Base-by-base conservation (phyloP, 1,284 basidiomycete species). In the Microbotryum violaceum region DNA sequence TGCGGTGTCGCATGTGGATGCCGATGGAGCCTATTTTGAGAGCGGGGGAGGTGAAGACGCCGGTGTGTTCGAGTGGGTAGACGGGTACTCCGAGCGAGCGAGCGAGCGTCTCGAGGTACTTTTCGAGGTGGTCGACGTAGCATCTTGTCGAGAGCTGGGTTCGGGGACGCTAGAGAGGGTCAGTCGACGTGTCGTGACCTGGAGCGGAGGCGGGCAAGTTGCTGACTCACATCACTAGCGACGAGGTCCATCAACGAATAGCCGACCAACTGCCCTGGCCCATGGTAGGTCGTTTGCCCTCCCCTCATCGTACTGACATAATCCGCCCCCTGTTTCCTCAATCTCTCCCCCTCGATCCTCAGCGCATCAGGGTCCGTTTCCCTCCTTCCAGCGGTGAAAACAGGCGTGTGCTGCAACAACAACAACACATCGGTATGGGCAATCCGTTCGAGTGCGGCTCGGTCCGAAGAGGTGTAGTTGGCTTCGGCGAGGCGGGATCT, bases 241-340 rank as follows among this genome's bases (percentile, higher is more conserved):
- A 78, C 80, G 20, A 97, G 80, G 76, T 98, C 92, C 50, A 97
- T 79, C 56, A 97, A 82, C 1, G 92, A 91, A 73, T 99, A 99
- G 42, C 91, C 96, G 16, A 97, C 89, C 65, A 99, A 80, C 76
- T 99, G 96, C 3, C 96, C 96, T 0, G 94, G 94, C 0, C 96
- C 96, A 75, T 99, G 96, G 75, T 91, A 99, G 2, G 96, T 99
- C 60, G 92, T 82, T 75, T 97, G 86, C 2, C 94, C 94, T 12
- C 94, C 94, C 62, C 96, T 82, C 65, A 85, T 82, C 2, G 92
- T 87, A 42, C 83, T 78, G 47, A 88, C 82, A 73, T 94, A 94
- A 72, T 94, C 90, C 0, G 94, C 93, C 20, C 93, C 91, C 27
- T 91, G 80, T 18, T 78, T 77, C 10, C 79, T 82, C 31, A 96